These are phyloP conservation scores for Mycena galericulata DNA, from an alignment of 768 basidiomycete genomes.

Conservation along the genomic window DNA sequence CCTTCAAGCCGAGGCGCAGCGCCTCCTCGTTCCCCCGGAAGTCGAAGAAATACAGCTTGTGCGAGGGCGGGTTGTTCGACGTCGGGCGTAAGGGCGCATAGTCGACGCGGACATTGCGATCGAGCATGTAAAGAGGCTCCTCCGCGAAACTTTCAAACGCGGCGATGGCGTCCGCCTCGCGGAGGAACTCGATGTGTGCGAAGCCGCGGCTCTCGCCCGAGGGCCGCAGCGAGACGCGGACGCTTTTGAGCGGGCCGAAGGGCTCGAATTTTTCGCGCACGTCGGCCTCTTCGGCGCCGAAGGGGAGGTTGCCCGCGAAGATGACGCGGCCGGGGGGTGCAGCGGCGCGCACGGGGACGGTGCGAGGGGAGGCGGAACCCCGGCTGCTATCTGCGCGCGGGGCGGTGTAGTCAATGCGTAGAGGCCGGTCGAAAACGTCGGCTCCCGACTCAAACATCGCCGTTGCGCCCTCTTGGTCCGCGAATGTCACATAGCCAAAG, in stretches of 20 bases:
- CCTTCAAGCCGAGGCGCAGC: conserved; percentile 42
- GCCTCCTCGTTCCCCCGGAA: conserved; percentile 42
- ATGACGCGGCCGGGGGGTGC: conserved; percentile 51
- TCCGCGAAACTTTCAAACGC: conserved; percentile 49
- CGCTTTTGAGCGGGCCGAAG: conserved; percentile 54
- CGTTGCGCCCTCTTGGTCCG: background rate
- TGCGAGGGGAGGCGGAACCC: background rate
- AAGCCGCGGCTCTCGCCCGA: conserved; percentile 57
- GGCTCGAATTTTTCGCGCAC: conserved; percentile 54
- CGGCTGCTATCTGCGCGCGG: conserved; percentile 3
- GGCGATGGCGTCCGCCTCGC: conserved; percentile 49
- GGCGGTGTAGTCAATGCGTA: conserved; percentile 42
- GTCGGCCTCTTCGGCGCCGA: conserved; percentile 52
- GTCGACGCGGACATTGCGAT: conserved; percentile 57
- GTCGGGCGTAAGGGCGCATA: conserved; percentile 44
- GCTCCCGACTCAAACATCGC: background rate
- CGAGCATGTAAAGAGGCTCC: conserved; percentile 63
- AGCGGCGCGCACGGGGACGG: background rate
- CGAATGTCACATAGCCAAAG: conserved; percentile 28
- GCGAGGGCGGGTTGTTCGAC: conserved; percentile 35
- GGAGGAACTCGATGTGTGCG: conserved; percentile 58
- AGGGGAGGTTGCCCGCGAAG: conserved; percentile 69
- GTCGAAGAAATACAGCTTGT: conserved; percentile 46
- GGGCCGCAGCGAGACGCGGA: conserved; percentile 49
- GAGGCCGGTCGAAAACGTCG: conserved; percentile 20